Base-by-base conservation (phyloP, 306 rosid genomes). In the Fagus sylvatica region DNA sequence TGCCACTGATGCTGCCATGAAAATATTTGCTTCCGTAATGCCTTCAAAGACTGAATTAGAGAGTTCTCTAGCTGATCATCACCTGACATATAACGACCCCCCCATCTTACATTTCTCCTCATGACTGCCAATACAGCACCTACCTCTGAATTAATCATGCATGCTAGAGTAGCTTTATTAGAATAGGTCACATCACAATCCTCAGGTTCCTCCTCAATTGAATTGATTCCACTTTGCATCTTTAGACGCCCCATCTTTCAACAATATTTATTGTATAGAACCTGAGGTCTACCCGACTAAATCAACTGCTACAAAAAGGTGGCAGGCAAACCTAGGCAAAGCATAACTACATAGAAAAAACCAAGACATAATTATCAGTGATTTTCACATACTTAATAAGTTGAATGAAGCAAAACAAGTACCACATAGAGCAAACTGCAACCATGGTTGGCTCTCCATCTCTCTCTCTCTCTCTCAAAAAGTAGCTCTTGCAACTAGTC, bases 71-170 rank as follows among this genome's bases (percentile, higher is more conserved):
- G 82, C 85, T 93, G 97, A 88, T 96, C 99, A 76, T 95, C 99
- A n/a, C 98, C 91, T 3, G 98, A 86, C 84, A 88, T 88, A 87
- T 90, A 93, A 49, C 91, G 97, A 22, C 93, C 90, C 60, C 96
- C 98, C 99, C 98, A 95, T 81, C 97, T 86, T 40, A 91, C 98
- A 83, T 95, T 93, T 87, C 98, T 90, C 81, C 99, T 87, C 99
- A 95, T 95, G 30, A 95, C 96, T 4, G 98, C 96, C 86, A 95
- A 86, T 73, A 95, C 99, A 70, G 99, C 90, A 41, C 97, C 97
- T 61, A 95, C 85, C 85, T 95, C 99, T 6, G 99, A 93, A 88
- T 90, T 95, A 80, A 93, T 90, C 88, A 93, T 93, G 90, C 98
- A 93, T 43, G 96, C 90, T 75, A 95, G 79, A 82, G 97, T 85